phyloP scores from a whole-genome alignment of 2,329 filamentous ascomycete genomes.

The Diaporthe citri region DNA sequence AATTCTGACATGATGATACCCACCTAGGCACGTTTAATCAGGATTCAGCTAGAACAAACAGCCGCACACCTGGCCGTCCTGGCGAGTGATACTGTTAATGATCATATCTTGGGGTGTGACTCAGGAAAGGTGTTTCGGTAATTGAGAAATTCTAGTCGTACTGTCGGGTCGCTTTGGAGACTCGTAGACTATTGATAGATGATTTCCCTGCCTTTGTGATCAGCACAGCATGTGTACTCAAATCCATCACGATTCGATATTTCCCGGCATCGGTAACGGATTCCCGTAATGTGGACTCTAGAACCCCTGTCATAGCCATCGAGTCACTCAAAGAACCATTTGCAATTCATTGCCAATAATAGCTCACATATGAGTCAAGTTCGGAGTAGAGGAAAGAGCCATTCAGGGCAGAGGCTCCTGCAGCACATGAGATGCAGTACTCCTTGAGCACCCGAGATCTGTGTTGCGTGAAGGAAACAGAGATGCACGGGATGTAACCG shows the following conservation, averaged over 20 bases:
- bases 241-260: neutral
- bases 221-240: neutral
- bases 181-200: neutral
- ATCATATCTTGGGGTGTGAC: too few relatives aligned
- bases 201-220: neutral
- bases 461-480: too few relatives aligned
- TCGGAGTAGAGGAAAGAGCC: neutral
- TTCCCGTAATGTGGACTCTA: neutral
- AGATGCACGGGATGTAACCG: too few relatives aligned
- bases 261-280: neutral
- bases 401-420: neutral
- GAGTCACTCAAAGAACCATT: neutral
- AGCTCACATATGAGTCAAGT: neutral
- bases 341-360: neutral
- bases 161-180: neutral
- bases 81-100: too few relatives aligned
- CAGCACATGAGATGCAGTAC: neutral
- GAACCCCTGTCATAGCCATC: neutral
- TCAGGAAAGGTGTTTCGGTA: neutral
- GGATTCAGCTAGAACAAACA: too few relatives aligned
- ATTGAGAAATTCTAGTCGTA: neutral
- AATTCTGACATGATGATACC: too few relatives aligned
- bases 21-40: too few relatives aligned
- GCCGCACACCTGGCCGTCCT: too few relatives aligned
- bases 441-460: neutral